Evolutionary conservation across 2,329 filamentous ascomycete genomes (phyloP).

Genomic region (Aspergillus intermedius): DNA sequence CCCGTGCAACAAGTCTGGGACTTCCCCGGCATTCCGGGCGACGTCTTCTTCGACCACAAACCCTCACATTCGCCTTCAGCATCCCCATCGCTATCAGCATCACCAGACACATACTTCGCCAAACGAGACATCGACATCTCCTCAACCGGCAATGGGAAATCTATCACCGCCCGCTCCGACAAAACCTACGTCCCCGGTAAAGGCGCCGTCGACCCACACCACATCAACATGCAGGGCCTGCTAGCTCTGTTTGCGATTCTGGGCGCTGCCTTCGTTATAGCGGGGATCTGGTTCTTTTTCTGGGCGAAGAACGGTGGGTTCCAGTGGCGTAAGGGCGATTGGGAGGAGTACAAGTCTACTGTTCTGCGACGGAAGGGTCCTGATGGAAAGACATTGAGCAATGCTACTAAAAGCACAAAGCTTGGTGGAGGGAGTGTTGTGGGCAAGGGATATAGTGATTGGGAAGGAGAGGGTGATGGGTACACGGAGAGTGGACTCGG

Average conservation of each 20-base stretch:
- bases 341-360: slow-evolving; percentile 97
- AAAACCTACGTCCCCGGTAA: slow-evolving; percentile 23
- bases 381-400: slow-evolving; percentile 77
- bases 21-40: slow-evolving; percentile 16
- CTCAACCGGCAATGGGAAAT: slow-evolving; percentile 20
- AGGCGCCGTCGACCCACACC: slow-evolving; percentile 35
- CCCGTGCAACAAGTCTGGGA: slow-evolving; percentile 20
- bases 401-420: slow-evolving; percentile 73
- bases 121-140: background rate
- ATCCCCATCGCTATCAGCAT: background rate
- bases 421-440: slow-evolving; percentile 80
- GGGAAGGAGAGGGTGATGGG: slow-evolving; percentile 44
- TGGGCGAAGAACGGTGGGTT: slow-evolving; percentile 96
- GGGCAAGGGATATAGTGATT: slow-evolving; percentile 56
- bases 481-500: slow-evolving; percentile 32
- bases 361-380: slow-evolving; percentile 83
- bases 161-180: slow-evolving; percentile 23
- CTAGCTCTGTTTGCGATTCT: slow-evolving; percentile 83
- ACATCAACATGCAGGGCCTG: slow-evolving; percentile 54
- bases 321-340: slow-evolving; percentile 75
- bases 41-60: slow-evolving; percentile 11
- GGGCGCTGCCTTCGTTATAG: slow-evolving; percentile 66
- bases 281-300: slow-evolving; percentile 95
- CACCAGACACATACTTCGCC: background rate
- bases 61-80: slow-evolving; percentile 5